Conservation (phyloP, 176 grass and related monocot species). For the Saccharum spontaneum region DNA sequence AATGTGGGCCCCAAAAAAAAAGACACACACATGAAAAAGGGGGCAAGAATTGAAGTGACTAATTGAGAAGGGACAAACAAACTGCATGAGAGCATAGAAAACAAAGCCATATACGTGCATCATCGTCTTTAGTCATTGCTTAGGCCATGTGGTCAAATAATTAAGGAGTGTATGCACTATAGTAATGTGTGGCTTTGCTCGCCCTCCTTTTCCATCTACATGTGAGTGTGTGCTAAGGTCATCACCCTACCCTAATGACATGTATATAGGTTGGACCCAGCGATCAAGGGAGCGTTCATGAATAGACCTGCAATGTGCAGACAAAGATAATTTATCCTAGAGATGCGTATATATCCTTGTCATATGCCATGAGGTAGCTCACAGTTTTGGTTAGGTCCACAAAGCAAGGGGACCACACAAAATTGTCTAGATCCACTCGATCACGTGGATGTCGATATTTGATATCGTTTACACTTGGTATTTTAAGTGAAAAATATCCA, state of each 20-base stretch:
- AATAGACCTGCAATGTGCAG: conserved; percentile 30
- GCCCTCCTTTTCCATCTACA: not conserved
- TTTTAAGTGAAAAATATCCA: not conserved
- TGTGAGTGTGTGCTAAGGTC: conserved; percentile 25
- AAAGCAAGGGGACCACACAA: conserved; percentile 30
- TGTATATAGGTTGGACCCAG: conserved; percentile 31
- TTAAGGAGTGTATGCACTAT: conserved; percentile 16
- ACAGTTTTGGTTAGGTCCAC: conserved; percentile 19
- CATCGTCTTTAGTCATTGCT: conserved; percentile 36
- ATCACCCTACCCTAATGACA: conserved; percentile 28
- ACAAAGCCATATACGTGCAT: not conserved
- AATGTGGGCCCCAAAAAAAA: not conserved
- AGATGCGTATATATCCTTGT: conserved; percentile 28
- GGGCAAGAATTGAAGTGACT: not conserved
- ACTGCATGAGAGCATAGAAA: not conserved
- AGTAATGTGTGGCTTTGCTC: conserved; percentile 27
- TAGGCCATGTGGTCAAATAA: conserved; percentile 49
- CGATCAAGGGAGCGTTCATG: conserved; percentile 25
- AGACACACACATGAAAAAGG: conserved; percentile 1
- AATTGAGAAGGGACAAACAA: conserved; percentile 42
- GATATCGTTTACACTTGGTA: not conserved
- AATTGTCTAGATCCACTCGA: conserved; percentile 16
- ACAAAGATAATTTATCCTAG: conserved; percentile 15
- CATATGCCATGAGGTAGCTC: conserved; percentile 28
- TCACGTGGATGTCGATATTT: conserved; percentile 35